Percentiles rank a stretch among this genome's conserved stretches.
These are phyloP conservation scores for Aspergillus fructus DNA, from an alignment of 2,329 filamentous ascomycete species.

Conservation along the genomic window DNA sequence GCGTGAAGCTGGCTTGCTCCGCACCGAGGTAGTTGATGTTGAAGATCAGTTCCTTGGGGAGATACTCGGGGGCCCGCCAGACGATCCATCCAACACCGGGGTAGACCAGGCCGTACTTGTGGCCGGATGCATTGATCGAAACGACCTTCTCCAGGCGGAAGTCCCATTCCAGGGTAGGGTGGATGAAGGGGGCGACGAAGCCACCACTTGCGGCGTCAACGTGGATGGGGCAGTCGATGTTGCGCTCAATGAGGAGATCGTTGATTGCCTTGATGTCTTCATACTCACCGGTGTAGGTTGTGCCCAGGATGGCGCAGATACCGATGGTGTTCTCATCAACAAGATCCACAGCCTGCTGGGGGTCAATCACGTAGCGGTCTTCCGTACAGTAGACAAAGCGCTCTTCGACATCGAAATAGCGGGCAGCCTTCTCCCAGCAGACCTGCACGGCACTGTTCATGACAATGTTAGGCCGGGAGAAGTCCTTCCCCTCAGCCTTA, in stretches of 20 bases:
- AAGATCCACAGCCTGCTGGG: conserved; percentile 60
- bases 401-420: conserved; percentile 93
- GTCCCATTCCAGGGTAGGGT: conserved; percentile 83
- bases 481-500: conserved; percentile 77
- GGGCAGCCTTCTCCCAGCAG: conserved; percentile 90
- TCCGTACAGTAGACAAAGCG: conserved; percentile 68
- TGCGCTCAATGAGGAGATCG: conserved; percentile 73
- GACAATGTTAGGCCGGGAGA: conserved; percentile 81
- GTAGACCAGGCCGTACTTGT: conserved; percentile 81
- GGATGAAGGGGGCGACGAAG: conserved; percentile 89
- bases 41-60: conserved; percentile 91
- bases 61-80: conserved; percentile 78
- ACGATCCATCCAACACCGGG: conserved; percentile 93
- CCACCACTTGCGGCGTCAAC: conserved; percentile 91
- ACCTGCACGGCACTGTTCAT: conserved; percentile 97
- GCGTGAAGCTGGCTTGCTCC: conserved; percentile 90
- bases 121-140: conserved; percentile 90
- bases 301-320: conserved; percentile 87
- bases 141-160: conserved; percentile 86
- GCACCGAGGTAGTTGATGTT: conserved; percentile 99
- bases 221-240: conserved; percentile 82
- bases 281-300: conserved; percentile 94
- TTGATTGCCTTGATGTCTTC: conserved; percentile 93
- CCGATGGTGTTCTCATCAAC: conserved; percentile 77
- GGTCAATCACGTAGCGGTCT: conserved; percentile 63